Percentiles rank a stretch among this genome's conserved stretches.
Evolutionary conservation across 2,329 filamentous ascomycete species (phyloP).

Genomic region (Penicillium sp.): DNA sequence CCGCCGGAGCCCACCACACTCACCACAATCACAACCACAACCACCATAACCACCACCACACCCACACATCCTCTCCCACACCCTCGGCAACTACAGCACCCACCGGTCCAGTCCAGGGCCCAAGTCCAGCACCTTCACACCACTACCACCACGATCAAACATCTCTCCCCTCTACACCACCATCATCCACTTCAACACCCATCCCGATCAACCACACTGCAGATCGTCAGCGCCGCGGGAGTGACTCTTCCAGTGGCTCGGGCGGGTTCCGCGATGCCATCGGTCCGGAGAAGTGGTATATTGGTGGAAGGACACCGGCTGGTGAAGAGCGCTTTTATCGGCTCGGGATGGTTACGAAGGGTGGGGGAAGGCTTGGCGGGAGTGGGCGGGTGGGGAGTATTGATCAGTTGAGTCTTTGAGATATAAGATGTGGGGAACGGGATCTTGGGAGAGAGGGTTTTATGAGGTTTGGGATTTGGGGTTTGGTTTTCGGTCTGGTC

Average conservation of each 20-base stretch:
- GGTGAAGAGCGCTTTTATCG: conserved; percentile 51
- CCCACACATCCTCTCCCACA: conserved; percentile 16
- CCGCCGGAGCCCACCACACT: conserved; percentile 14
- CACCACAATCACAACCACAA: conserved; percentile 37
- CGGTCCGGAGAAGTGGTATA: conserved; percentile 52
- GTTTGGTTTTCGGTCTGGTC: not conserved
- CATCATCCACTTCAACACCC: conserved; percentile 37
- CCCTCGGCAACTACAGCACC: conserved; percentile 8
- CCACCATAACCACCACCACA: conserved; percentile 3
- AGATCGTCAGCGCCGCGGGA: conserved; percentile 46
- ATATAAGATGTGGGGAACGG: not conserved
- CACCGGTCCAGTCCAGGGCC: conserved; percentile 14
- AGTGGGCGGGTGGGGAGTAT: conserved; percentile 46
- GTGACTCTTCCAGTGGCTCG: conserved; percentile 48
- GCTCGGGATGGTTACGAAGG: conserved; percentile 48
- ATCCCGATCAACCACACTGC: conserved; percentile 37
- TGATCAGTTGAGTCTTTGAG: conserved; percentile 50
- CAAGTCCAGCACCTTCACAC: conserved; percentile 35
- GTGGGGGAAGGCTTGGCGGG: conserved; percentile 42
- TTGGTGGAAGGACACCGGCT: conserved; percentile 47
- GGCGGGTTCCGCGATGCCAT: conserved; percentile 49
- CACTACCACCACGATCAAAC: conserved; percentile 40
- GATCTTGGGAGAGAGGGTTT: not conserved
- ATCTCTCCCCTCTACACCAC: conserved; percentile 28
- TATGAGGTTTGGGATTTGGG: not conserved